Conservation (phyloP, 1,284 basidiomycete genomes). For the Sporisorium sorghi region DNA sequence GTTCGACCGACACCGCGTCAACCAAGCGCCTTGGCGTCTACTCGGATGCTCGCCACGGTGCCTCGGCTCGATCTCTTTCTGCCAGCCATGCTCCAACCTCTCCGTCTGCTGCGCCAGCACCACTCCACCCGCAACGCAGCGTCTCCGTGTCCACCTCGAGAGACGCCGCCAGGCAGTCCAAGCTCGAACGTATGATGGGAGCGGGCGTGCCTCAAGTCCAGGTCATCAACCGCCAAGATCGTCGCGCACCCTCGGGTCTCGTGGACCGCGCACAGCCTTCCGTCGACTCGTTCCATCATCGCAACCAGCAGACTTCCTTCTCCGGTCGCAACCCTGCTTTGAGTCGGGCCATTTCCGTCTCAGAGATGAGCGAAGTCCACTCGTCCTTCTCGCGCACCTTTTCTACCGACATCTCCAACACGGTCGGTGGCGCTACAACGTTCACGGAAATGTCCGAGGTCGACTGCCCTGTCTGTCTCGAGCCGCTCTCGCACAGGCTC, state of each 20-base stretch:
- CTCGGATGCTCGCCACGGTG: slow-evolving; percentile 18
- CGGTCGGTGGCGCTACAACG: slow-evolving; percentile 69
- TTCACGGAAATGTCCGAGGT: slow-evolving; percentile 79
- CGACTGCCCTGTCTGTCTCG: slow-evolving; percentile 89
- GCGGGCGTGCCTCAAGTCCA: slow-evolving; percentile 45
- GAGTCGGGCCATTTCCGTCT: slow-evolving; percentile 21
- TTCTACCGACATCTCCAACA: slow-evolving; percentile 34
- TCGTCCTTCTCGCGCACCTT: slow-evolving; percentile 33
- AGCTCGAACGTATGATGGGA: slow-evolving; percentile 61
- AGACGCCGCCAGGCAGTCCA: slow-evolving; percentile 37
- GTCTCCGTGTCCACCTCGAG: slow-evolving; percentile 24
- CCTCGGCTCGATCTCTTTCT: slow-evolving; percentile 33
- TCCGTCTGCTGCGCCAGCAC: neutral
- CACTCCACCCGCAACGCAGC: slow-evolving; percentile 27
- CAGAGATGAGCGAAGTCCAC: slow-evolving; percentile 28
- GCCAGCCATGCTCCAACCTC: slow-evolving; percentile 21
- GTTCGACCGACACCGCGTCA: slow-evolving; percentile 21
- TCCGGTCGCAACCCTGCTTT: slow-evolving; percentile 13
- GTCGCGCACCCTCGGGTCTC: slow-evolving; percentile 17
- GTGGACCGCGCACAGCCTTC: slow-evolving; percentile 7
- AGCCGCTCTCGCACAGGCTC: slow-evolving; percentile 85
- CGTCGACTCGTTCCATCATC: slow-evolving; percentile 23
- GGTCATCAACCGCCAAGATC: slow-evolving; percentile 35
- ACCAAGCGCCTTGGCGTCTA: slow-evolving; percentile 26
- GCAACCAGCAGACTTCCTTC: slow-evolving; percentile 7